phyloP scores from a whole-genome alignment of 257 asterid genomes.

The Echium plantagineum region DNA sequence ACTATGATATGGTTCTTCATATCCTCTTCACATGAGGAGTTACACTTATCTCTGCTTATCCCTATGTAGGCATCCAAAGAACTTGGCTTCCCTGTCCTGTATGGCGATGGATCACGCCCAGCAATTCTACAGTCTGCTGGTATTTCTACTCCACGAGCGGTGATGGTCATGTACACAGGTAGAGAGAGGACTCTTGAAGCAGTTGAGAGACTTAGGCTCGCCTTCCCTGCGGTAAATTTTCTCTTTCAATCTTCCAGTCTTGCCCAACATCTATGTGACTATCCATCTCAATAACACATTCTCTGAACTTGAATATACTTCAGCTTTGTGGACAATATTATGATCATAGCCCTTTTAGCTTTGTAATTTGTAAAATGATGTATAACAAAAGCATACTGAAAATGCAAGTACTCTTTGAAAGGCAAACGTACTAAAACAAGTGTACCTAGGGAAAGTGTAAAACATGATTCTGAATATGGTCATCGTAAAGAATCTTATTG shows the following conservation, averaged over 20 bases:
- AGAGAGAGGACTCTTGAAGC: slow-evolving; percentile 61
- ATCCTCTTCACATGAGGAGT: background rate
- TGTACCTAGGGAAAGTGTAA: too few relatives aligned
- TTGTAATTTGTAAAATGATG: too few relatives aligned
- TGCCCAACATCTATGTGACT: slow-evolving; percentile 1
- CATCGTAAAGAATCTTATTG: background rate
- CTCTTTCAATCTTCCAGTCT: slow-evolving; percentile 3
- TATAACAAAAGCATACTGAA: too few relatives aligned
- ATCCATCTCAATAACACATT: background rate
- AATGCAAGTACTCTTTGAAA: too few relatives aligned
- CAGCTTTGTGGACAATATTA: background rate
- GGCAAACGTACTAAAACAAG: too few relatives aligned
- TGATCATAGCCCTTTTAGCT: background rate
- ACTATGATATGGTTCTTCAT: background rate
- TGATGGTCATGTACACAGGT: slow-evolving; percentile 87
- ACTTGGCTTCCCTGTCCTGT: slow-evolving; percentile 84
- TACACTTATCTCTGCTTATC: slow-evolving; percentile 6
- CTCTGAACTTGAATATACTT: background rate
- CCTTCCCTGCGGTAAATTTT: slow-evolving; percentile 65
- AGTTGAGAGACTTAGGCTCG: slow-evolving; percentile 85
- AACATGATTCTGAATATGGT: too few relatives aligned
- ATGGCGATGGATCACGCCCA: slow-evolving; percentile 96
- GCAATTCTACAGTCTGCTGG: slow-evolving; percentile 98
- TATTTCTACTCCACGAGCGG: slow-evolving; percentile 79
- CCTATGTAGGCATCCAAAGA: slow-evolving; percentile 61